These are phyloP conservation scores for Podosphaera xanthii DNA, from an alignment of 2,329 filamentous ascomycete species.

Conservation along the genomic window DNA sequence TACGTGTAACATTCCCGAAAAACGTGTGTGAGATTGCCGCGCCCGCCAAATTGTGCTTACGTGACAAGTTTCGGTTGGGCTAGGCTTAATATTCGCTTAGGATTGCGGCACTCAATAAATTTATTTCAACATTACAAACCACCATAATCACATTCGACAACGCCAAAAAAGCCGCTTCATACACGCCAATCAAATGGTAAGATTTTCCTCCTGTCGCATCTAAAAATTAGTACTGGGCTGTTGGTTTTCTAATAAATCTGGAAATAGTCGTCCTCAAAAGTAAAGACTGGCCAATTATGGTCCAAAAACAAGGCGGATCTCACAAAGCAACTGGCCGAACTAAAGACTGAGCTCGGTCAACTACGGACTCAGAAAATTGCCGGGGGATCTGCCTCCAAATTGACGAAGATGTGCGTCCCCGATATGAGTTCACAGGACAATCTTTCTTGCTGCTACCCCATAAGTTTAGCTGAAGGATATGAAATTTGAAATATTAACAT, in stretches of 20 bases:
- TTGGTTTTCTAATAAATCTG: conserved; percentile 16
- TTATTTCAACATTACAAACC: neutral
- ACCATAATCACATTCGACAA: conserved; percentile 2
- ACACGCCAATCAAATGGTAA: conserved; percentile 10
- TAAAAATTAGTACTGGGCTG: neutral
- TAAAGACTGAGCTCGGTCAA: conserved; percentile 90
- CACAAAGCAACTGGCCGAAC: conserved; percentile 78
- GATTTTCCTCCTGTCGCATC: neutral
- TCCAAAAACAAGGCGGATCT: conserved; percentile 98
- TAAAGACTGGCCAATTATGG: conserved; percentile 95
- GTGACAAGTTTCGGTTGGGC: neutral
- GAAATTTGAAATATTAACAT: conserved; percentile 4
- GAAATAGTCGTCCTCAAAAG: conserved; percentile 38
- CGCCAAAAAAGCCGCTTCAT: conserved; percentile 5
- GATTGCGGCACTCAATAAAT: neutral
- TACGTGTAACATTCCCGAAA: too few species aligned
- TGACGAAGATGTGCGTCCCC: conserved; percentile 75
- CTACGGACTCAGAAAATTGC: conserved; percentile 97
- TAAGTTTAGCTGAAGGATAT: neutral
- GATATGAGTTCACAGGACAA: neutral
- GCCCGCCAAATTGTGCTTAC: neutral
- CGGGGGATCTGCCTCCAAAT: conserved; percentile 76
- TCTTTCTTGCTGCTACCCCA: neutral
- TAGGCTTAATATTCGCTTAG: neutral
- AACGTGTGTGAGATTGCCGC: too few species aligned